Conservation (phyloP, 164 flowering plant species). For the Berberis thunbergii region DNA sequence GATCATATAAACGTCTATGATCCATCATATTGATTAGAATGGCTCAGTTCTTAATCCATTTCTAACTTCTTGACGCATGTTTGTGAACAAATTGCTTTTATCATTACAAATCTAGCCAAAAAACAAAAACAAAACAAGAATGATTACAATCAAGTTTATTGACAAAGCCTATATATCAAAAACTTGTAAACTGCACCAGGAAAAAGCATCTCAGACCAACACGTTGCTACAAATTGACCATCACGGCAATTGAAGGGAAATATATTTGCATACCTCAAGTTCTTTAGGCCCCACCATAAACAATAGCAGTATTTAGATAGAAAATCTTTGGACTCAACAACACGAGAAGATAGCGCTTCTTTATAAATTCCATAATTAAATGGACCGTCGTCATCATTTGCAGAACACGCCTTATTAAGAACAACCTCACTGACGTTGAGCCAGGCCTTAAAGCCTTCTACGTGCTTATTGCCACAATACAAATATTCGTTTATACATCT, state of each 20-base stretch:
- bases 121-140: too few relatives aligned
- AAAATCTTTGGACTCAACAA: constrained; percentile 52
- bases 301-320: constrained; percentile 84
- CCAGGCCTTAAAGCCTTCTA: constrained; percentile 49
- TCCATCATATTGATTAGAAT: too few relatives aligned
- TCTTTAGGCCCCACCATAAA: constrained; percentile 99
- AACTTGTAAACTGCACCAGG: too few relatives aligned
- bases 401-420: constrained; percentile 37
- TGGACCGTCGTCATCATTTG: constrained; percentile 31
- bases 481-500: constrained; percentile 42
- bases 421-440: constrained; percentile 19
- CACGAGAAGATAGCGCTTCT: constrained; percentile 63
- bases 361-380: constrained; percentile 83
- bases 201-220: too few relatives aligned
- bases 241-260: not conserved
- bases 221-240: too few relatives aligned
- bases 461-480: constrained; percentile 62
- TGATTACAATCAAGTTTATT: too few relatives aligned
- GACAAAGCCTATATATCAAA: too few relatives aligned
- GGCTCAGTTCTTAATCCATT: too few relatives aligned
- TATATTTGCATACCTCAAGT: constrained; percentile 52
- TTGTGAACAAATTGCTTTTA: too few relatives aligned
- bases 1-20: too few relatives aligned
- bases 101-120: too few relatives aligned
- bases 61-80: too few relatives aligned